phyloP scores from a whole-genome alignment of 768 basidiomycete species.

The Albatrellus ellisii region DNA sequence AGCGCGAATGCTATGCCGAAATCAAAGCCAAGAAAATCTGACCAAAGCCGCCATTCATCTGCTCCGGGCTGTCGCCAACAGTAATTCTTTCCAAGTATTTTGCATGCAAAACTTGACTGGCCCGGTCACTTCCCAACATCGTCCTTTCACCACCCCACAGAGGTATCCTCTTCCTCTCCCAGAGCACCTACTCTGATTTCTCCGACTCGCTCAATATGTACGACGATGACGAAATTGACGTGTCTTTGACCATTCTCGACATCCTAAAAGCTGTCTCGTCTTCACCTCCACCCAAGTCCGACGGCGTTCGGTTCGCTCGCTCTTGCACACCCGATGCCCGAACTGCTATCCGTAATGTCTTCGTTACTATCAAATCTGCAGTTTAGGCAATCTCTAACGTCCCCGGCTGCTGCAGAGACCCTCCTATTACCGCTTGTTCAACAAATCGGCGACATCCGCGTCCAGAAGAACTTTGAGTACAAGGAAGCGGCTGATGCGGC shows the following conservation, averaged over 20 bases:
- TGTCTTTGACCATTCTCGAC: constrained; percentile 40
- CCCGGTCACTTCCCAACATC: constrained; percentile 37
- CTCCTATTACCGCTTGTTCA: constrained; percentile 58
- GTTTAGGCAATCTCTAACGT: constrained; percentile 30
- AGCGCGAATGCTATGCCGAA: constrained; percentile 47
- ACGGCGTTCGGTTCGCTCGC: constrained; percentile 62
- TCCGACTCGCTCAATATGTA: constrained; percentile 64
- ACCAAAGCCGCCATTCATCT: constrained; percentile 70
- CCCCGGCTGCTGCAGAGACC: constrained; percentile 50
- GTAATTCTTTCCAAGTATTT: constrained; percentile 46
- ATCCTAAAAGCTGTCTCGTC: constrained; percentile 57
- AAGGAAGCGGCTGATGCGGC: constrained; percentile 79
- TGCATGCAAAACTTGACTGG: constrained; percentile 32
- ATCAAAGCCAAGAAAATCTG: constrained; percentile 41
- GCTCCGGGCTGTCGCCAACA: constrained; percentile 46
- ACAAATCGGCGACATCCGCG: constrained; percentile 60
- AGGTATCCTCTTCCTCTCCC: constrained; percentile 80
- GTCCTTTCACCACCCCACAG: constrained; percentile 78
- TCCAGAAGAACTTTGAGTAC: constrained; percentile 76
- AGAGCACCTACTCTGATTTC: constrained; percentile 76
- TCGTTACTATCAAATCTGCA: constrained; percentile 55
- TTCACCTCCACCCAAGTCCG: constrained; percentile 58
- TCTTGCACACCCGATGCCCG: constrained; percentile 65
- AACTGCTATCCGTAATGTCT: constrained; percentile 61
- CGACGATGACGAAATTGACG: constrained; percentile 25